Percentiles rank a stretch among this genome's conserved stretches.
Evolutionary conservation across 2,329 filamentous ascomycete species (phyloP).

Genomic region (Diaporthe sp.): DNA sequence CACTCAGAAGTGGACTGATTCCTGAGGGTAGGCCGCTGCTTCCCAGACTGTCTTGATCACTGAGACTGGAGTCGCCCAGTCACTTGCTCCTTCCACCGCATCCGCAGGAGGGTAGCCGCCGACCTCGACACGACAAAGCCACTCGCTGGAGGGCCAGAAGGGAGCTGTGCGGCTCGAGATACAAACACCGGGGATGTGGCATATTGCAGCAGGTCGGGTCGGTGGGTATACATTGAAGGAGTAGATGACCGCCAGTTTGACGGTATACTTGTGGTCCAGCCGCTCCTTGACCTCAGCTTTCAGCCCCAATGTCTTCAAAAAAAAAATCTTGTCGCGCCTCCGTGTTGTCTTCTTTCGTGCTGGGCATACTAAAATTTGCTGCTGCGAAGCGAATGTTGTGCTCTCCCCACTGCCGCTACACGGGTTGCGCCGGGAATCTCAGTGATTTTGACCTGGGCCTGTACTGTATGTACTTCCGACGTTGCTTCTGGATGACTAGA

Average conservation of each 20-base stretch:
- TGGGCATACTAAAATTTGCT: slow-evolving; percentile 55
- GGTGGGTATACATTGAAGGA: neutral
- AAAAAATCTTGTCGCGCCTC: slow-evolving; percentile 54
- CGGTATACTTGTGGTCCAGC: slow-evolving; percentile 44
- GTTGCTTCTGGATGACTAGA: slow-evolving; percentile 47
- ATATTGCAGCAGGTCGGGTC: neutral
- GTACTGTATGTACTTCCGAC: slow-evolving; percentile 42
- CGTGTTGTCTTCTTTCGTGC: slow-evolving; percentile 60
- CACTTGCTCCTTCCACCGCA: neutral
- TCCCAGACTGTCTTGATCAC: neutral
- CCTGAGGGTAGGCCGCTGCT: neutral
- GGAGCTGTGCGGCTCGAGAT: slow-evolving; percentile 64
- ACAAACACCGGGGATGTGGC: slow-evolving; percentile 57
- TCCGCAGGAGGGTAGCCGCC: neutral
- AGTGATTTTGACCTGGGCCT: slow-evolving; percentile 46
- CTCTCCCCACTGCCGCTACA: slow-evolving; percentile 60
- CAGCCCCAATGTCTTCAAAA: slow-evolving; percentile 56
- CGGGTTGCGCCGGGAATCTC: slow-evolving; percentile 58
- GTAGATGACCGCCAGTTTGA: neutral
- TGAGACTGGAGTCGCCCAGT: too few relatives aligned
- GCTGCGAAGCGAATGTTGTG: slow-evolving; percentile 48
- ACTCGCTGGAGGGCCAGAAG: slow-evolving; percentile 60
- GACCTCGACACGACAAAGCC: slow-evolving; percentile 53
- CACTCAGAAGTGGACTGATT: neutral
- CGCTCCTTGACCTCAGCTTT: slow-evolving; percentile 62